Evolutionary conservation across 331 rosid species (phyloP), one percentile per base, ranked within the genome.

Genomic region (Erythrophleum ivorense): DNA sequence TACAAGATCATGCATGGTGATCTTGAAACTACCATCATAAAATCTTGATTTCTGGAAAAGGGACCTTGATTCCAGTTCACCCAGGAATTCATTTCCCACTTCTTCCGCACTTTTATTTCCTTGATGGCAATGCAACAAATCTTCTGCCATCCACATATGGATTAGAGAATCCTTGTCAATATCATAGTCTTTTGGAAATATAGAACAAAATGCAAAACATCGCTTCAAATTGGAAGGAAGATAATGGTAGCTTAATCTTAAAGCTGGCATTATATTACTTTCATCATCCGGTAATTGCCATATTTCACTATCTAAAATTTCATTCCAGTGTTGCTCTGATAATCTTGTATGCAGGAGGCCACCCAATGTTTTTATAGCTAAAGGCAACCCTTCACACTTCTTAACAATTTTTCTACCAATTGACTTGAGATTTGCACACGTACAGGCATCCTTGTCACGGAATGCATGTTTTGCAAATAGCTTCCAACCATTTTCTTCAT

Each of bases 1-100:
- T 4, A 77, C 9, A 24, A 83, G 83, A 57, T 83, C 83, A 65
- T 83, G 86, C 29, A 24, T 24, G 29, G 29, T 24, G 78, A 82
- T 81, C 3, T 77, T 19, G 60, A 71, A 6, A 1, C 13, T 7
- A 9, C 64, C 19, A 19, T 57, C 8, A 57, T 57, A 31, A 8
- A 21, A 19, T 58, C 14, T 58, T 58, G 64, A 58, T 31, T 58
- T 58, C 21, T 58, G 64, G 15, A 58, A 12, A 21, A 58, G 21
- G 3, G 64, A 58, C 12, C 64, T 58, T 3, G 34, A 58, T 21
- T 58, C 64, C 3, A 58, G 64, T 58, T 58, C 64, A 58, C 3
- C 64, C 34, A 58, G 7, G 15, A 58, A 19, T 58, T 58, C 33
- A 58, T 31, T 58, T 58, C 34, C 64, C 34, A 58, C 9, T 58